Conservation (phyloP, 768 basidiomycete species). For the Dictyophora rubrovolvata region DNA sequence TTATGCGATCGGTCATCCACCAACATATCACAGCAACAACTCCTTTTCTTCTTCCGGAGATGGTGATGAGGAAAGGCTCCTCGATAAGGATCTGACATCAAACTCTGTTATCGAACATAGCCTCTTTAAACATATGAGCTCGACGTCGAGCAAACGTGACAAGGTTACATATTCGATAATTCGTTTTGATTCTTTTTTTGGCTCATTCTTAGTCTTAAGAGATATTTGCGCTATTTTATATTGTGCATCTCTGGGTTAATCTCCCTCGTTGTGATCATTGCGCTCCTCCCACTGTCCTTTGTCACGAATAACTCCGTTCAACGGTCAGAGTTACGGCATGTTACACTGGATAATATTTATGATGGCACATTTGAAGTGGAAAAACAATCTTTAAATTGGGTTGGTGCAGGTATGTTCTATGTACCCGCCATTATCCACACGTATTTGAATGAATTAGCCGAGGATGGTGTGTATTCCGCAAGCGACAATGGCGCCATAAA, state of each 20-base stretch:
- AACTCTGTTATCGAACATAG: neutral
- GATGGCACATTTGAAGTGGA: conserved; percentile 73
- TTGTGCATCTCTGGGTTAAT: conserved; percentile 52
- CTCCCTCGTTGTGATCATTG: conserved; percentile 54
- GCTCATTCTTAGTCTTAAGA: conserved; percentile 18
- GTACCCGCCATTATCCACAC: neutral
- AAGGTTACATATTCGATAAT: neutral
- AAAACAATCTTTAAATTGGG: conserved; percentile 58
- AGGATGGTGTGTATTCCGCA: conserved; percentile 85
- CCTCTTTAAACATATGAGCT: neutral
- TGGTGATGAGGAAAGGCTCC: conserved; percentile 39
- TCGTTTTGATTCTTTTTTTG: neutral
- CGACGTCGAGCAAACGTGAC: neutral
- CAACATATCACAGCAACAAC: conserved; percentile 62
- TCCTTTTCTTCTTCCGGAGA: conserved; percentile 72
- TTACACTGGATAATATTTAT: conserved; percentile 85
- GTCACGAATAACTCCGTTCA: conserved; percentile 48
- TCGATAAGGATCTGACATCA: conserved; percentile 32
- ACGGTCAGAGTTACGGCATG: conserved; percentile 41
- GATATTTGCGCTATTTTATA: conserved; percentile 44
- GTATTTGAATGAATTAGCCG: conserved; percentile 41
- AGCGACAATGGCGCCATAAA: conserved; percentile 53
- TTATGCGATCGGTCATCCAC: conserved; percentile 16
- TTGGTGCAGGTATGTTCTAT: conserved; percentile 67
- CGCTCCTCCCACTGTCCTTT: conserved; percentile 63